These are phyloP conservation scores for Biscogniauxia mediterranea DNA, from an alignment of 2,329 filamentous ascomycete species.

Conservation along the genomic window DNA sequence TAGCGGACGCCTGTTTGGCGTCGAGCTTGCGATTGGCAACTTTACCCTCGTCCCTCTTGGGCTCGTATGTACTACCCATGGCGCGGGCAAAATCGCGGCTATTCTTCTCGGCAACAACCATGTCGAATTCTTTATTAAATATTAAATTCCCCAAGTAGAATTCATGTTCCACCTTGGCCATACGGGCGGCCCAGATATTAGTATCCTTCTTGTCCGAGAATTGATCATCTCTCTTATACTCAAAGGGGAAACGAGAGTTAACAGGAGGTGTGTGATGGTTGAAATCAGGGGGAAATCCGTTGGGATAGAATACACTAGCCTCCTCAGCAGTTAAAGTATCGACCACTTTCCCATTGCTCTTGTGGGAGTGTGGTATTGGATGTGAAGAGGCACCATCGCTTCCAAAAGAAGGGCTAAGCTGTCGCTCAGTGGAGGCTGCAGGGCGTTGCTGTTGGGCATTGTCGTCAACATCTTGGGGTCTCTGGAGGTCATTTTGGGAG, in stretches of 20 bases:
- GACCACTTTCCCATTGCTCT: slow-evolving; percentile 15
- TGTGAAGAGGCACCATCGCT: slow-evolving; percentile 13
- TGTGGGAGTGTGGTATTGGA: slow-evolving; percentile 1
- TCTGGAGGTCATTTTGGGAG: slow-evolving; percentile 28
- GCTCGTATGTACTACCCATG: slow-evolving; percentile 40
- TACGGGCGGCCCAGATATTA: slow-evolving; percentile 25
- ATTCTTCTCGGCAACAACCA: slow-evolving; percentile 32
- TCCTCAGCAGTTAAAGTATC: slow-evolving; percentile 33
- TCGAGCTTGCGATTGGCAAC: slow-evolving; percentile 29
- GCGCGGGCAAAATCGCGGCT: slow-evolving; percentile 27
- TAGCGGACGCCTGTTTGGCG: slow-evolving; percentile 39
- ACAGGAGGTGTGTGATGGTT: slow-evolving; percentile 14
- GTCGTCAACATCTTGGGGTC: slow-evolving; percentile 22
- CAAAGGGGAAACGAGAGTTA: slow-evolving; percentile 25
- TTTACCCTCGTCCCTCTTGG: slow-evolving; percentile 22
- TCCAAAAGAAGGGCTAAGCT: slow-evolving; percentile 9
- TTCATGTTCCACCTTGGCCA: slow-evolving; percentile 30
- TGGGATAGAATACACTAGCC: slow-evolving; percentile 31
- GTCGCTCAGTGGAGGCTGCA: slow-evolving; percentile 9
- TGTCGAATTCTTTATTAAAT: slow-evolving; percentile 34
- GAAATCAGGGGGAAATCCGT: slow-evolving; percentile 33
- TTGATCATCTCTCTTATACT: slow-evolving; percentile 13
- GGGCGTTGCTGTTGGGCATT: slow-evolving; percentile 7
- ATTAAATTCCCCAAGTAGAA: slow-evolving; percentile 42
- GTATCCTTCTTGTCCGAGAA: slow-evolving; percentile 18